A percentile compares a stretch with the other conserved stretches of the same genome.
phyloP scores from a whole-genome alignment of 2,329 filamentous ascomycete genomes.

The Apiospora saccharicola region DNA sequence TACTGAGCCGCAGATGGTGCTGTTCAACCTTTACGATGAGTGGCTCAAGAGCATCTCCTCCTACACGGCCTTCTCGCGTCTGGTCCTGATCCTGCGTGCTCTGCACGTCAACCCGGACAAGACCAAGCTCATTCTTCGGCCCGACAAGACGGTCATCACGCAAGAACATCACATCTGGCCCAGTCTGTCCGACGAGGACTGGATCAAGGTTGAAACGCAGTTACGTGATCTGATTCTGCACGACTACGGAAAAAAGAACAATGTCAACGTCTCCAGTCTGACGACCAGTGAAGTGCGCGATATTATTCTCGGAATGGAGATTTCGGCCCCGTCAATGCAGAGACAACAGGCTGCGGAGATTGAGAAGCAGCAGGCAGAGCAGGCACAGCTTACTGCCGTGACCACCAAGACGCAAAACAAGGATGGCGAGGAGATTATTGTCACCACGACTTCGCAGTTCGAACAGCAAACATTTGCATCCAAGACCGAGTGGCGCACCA shows the following conservation, averaged over 20 bases:
- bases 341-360: slow-evolving; percentile 98
- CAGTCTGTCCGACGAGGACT: slow-evolving; percentile 90
- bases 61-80: slow-evolving; percentile 96
- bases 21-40: slow-evolving; percentile 98
- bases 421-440: slow-evolving; percentile 96
- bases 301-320: slow-evolving; percentile 99
- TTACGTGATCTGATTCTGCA: slow-evolving; percentile 95
- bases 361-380: slow-evolving; percentile 97
- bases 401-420: slow-evolving; percentile 99
- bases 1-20: slow-evolving; percentile 99
- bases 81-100: slow-evolving; percentile 91
- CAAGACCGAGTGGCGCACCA: slow-evolving; percentile 98
- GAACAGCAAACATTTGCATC: slow-evolving; percentile 98
- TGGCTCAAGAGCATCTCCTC: slow-evolving; percentile 99
- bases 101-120: slow-evolving; percentile 98
- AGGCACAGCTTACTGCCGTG: slow-evolving; percentile 93
- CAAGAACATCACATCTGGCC: slow-evolving; percentile 99
- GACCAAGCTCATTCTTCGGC: slow-evolving; percentile 92
- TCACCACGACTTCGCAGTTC: slow-evolving; percentile 97
- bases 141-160: slow-evolving; percentile 97
- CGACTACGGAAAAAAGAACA: slow-evolving; percentile 99
- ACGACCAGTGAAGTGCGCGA: slow-evolving; percentile 97
- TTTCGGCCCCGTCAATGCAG: slow-evolving; percentile 96
- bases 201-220: slow-evolving; percentile 99
- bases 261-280: slow-evolving; percentile 96